phyloP scores from a whole-genome alignment of 2,329 filamentous ascomycete genomes.

The Myotisia sp. region DNA sequence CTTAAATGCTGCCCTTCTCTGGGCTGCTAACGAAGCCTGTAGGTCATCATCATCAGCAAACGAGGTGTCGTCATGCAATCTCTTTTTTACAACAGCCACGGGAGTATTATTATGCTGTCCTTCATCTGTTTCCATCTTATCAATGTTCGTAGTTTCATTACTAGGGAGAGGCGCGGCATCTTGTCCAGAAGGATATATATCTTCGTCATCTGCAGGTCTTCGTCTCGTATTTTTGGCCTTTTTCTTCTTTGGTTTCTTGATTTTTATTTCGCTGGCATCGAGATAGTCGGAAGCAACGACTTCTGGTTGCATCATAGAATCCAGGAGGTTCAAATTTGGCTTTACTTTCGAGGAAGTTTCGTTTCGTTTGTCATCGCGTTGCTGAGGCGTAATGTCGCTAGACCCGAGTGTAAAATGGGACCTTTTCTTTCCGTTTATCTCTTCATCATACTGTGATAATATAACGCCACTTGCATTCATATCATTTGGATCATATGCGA shows the following conservation, averaged over 20 bases:
- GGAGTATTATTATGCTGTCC: conserved; percentile 23
- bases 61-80: conserved; percentile 49
- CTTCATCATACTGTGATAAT: conserved; percentile 86
- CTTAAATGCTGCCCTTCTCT: conserved; percentile 71
- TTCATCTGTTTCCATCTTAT: conserved; percentile 66
- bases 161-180: conserved; percentile 18
- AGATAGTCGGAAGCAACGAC: conserved; percentile 72
- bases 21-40: conserved; percentile 69
- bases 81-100: conserved; percentile 41
- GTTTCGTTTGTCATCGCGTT: conserved; percentile 42
- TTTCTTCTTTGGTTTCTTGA: conserved; percentile 84
- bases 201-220: conserved; percentile 49
- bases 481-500: conserved; percentile 73
- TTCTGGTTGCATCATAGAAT: conserved; percentile 45
- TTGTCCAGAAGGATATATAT: conserved; percentile 33
- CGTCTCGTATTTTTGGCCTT: conserved; percentile 64
- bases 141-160: conserved; percentile 23
- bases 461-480: conserved; percentile 52
- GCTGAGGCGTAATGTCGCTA: conserved; percentile 53
- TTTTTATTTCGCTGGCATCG: conserved; percentile 71
- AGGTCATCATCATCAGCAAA: conserved; percentile 88
- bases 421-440: conserved; percentile 76
- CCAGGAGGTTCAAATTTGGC: conserved; percentile 59
- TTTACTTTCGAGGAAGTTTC: conserved; percentile 47
- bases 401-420: conserved; percentile 80